Percentiles rank a stretch among this genome's conserved stretches.
phyloP scores from a whole-genome alignment of 768 basidiomycete species.

The Lepiota venenata region DNA sequence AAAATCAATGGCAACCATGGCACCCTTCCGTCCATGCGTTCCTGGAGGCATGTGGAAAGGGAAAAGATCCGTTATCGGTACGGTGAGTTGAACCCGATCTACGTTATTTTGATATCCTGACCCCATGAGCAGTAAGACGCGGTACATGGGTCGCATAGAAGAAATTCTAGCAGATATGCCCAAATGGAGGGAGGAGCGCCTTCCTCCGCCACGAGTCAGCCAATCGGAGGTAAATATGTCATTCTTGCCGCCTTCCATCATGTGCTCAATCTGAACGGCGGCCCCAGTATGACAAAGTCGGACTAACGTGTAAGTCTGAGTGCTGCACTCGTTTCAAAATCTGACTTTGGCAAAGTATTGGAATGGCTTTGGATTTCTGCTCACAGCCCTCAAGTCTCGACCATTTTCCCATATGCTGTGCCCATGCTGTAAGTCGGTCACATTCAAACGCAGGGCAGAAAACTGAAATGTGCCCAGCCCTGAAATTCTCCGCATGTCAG shows the following conservation, averaged over 20 bases:
- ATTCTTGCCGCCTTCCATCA: background rate
- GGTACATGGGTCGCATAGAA: conserved; percentile 54
- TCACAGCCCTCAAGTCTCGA: conserved; percentile 69
- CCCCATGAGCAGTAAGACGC: conserved; percentile 38
- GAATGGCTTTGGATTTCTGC: conserved; percentile 80
- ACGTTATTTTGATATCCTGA: conserved; percentile 6
- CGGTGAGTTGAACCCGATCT: conserved; percentile 34
- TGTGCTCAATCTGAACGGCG: background rate
- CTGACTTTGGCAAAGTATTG: conserved; percentile 46
- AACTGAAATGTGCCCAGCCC: conserved; percentile 46
- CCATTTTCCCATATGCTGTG: conserved; percentile 75
- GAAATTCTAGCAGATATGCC: conserved; percentile 59
- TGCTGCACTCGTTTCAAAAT: conserved; percentile 7
- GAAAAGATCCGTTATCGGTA: conserved; percentile 57
- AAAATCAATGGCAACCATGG: conserved; percentile 65
- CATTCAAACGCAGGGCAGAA: conserved; percentile 1
- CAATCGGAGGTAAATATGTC: conserved; percentile 60
- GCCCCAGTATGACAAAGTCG: conserved; percentile 80
- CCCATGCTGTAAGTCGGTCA: conserved; percentile 63
- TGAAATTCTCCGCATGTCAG: conserved; percentile 86
- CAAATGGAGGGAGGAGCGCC: conserved; percentile 68
- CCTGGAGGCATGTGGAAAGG: conserved; percentile 47
- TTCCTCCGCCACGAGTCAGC: conserved; percentile 82
- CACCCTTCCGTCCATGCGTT: conserved; percentile 55
- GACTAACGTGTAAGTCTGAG: conserved; percentile 63